phyloP scores from a whole-genome alignment of 2,329 filamentous ascomycete species.

The Sarocladiaceae sp. region DNA sequence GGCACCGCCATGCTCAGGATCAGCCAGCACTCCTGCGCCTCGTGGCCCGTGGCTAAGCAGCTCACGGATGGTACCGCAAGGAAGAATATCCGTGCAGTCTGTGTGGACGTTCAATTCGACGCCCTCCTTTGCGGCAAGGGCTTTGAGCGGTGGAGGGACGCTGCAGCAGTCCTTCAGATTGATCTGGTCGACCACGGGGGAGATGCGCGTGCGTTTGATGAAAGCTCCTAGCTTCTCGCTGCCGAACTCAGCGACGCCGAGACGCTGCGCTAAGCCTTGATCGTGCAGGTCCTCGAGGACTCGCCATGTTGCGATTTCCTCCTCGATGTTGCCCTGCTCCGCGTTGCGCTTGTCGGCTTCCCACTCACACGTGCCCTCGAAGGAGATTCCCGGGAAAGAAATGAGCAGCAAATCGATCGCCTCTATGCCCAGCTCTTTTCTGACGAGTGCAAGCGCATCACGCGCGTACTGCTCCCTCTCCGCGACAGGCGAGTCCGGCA shows the following conservation, averaged over 20 bases:
- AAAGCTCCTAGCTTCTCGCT: constrained; percentile 77
- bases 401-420: constrained; percentile 85
- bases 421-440: constrained; percentile 70
- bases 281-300: constrained; percentile 69
- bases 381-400: constrained; percentile 89
- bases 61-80: constrained; percentile 77
- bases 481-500: constrained; percentile 64
- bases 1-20: constrained; percentile 39
- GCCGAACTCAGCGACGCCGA: constrained; percentile 91
- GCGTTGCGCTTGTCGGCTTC: constrained; percentile 62
- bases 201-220: constrained; percentile 63
- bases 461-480: constrained; percentile 66
- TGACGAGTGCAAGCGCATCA: constrained; percentile 76
- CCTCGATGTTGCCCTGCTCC: constrained; percentile 60
- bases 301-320: constrained; percentile 65
- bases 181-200: constrained; percentile 88
- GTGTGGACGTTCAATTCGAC: constrained; percentile 92
- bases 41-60: constrained; percentile 68
- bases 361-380: constrained; percentile 88
- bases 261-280: constrained; percentile 65
- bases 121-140: constrained; percentile 75
- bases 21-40: constrained; percentile 73
- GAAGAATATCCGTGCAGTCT: constrained; percentile 89
- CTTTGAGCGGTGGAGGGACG: constrained; percentile 80
- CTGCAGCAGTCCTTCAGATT: constrained; percentile 95